Evolutionary conservation across 2,329 filamentous ascomycete genomes (phyloP).

Genomic region (Trematosphaeria pertusa): DNA sequence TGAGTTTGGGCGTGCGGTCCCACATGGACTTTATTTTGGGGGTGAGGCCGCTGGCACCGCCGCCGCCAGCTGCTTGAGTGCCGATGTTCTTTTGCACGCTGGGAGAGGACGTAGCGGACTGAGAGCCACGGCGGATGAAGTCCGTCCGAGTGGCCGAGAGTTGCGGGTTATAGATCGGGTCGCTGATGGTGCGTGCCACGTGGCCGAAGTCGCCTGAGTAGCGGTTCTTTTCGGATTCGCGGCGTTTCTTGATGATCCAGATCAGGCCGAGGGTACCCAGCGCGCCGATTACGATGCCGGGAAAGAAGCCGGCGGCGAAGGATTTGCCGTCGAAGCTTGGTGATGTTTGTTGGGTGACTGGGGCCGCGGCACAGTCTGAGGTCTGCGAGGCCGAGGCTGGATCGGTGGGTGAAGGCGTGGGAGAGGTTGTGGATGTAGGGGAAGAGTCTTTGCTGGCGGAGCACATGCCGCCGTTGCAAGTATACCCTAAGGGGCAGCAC

Average conservation of each 20-base stretch:
- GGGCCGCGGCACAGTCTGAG: constrained; percentile 25
- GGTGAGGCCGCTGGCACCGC: constrained; percentile 28
- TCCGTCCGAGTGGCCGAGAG: constrained; percentile 44
- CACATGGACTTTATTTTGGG: constrained; percentile 45
- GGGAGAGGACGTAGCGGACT: constrained; percentile 32
- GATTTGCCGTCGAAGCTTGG: constrained; percentile 42
- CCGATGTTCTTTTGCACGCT: constrained; percentile 31
- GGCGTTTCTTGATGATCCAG: constrained; percentile 45
- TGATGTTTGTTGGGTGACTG: constrained; percentile 17
- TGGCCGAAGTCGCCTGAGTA: constrained; percentile 49
- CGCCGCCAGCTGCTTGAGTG: constrained; percentile 17
- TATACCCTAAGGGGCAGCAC: constrained; percentile 78
- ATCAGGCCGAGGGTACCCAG: constrained; percentile 39
- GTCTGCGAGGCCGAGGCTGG: constrained; percentile 42
- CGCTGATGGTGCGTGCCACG: constrained; percentile 46
- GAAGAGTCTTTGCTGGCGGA: constrained; percentile 57
- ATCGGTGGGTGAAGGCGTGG: constrained; percentile 35
- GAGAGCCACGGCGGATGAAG: constrained; percentile 43
- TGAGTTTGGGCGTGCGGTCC: constrained; percentile 43
- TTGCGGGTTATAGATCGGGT: constrained; percentile 48
- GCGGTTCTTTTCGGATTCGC: constrained; percentile 35
- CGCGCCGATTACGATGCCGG: constrained; percentile 45
- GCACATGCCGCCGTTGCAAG: constrained; percentile 64
- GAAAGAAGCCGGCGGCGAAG: constrained; percentile 48
- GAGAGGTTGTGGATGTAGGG: constrained; percentile 26